Percentiles rank a stretch among this genome's conserved stretches.
phyloP scores from a whole-genome alignment of 306 rosid species.

The Cucurbita argyrosperma region DNA sequence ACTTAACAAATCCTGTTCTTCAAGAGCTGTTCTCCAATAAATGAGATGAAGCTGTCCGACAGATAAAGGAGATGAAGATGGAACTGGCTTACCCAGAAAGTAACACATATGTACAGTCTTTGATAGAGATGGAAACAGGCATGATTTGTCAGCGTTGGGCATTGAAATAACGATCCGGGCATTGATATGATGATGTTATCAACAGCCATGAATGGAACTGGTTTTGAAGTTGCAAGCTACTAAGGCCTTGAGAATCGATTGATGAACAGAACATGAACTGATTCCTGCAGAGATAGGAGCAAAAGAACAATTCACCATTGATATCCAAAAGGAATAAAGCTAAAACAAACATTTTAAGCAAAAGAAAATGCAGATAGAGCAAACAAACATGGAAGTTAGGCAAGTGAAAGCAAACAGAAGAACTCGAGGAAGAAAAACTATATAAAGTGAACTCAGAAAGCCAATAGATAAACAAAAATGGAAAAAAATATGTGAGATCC shows the following conservation, averaged over 20 bases:
- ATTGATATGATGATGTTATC: not conserved
- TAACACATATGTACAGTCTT: not conserved
- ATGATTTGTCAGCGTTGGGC: not conserved
- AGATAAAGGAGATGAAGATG: not conserved
- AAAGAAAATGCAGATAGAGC: not conserved
- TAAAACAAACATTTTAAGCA: not conserved
- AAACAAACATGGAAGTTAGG: not conserved
- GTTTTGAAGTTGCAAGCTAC: not conserved
- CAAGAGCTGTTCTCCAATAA: not conserved
- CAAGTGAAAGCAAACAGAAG: not conserved
- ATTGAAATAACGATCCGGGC: not conserved
- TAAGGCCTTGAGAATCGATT: not conserved
- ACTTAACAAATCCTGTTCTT: not conserved
- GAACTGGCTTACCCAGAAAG: not conserved
- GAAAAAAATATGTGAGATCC: no score
- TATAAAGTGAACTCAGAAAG: not conserved
- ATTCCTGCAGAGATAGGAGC: not conserved
- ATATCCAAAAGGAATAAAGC: not conserved
- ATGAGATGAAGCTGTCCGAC: not conserved
- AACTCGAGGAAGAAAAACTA: not conserved
- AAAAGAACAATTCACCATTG: not conserved
- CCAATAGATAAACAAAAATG: not conserved
- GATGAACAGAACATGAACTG: not conserved
- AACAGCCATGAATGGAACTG: not conserved
- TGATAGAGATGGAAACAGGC: not conserved